These are phyloP conservation scores for Saturnispora serradocipensis DNA, from an alignment of 805 yeast species.

Conservation along the genomic window DNA sequence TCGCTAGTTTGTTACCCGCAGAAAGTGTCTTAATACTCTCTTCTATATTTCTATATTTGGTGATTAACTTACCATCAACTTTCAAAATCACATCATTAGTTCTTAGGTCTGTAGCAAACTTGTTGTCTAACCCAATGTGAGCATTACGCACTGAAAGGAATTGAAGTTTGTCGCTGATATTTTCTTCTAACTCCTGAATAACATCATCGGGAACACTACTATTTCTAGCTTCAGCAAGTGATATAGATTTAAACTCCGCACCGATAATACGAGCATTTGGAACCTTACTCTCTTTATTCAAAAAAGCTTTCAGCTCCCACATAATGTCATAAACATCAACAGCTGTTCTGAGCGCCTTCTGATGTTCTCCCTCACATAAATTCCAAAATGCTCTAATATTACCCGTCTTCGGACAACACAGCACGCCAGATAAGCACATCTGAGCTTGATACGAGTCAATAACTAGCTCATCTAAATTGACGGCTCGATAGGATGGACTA, in stretches of 20 bases:
- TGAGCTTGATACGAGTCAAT: constrained; percentile 64
- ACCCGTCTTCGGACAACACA: constrained; percentile 63
- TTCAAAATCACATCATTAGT: constrained; percentile 77
- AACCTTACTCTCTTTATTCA: not conserved
- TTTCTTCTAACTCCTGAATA: not conserved
- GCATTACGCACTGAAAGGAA: not conserved
- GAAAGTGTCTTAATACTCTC: constrained; percentile 24
- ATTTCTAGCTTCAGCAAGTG: not conserved
- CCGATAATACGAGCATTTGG: not conserved
- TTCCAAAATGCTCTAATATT: not conserved
- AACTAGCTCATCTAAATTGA: constrained; percentile 68
- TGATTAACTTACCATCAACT: constrained; percentile 55
- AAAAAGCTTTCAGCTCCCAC: not conserved
- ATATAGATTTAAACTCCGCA: not conserved
- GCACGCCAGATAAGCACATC: constrained; percentile 60
- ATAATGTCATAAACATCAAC: not conserved
- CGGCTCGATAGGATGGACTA: constrained; percentile 77
- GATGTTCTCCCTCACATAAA: not conserved
- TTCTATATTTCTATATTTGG: constrained; percentile 58
- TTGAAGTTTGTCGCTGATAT: not conserved
- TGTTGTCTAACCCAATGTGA: constrained; percentile 22
- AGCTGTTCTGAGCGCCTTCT: not conserved
- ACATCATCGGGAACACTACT: not conserved
- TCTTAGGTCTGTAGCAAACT: constrained; percentile 27
- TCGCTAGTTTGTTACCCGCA: constrained; percentile 29